A percentile compares a stretch with the other conserved stretches of the same genome.
These are phyloP conservation scores for Hypoxylon crocopeplum DNA, from an alignment of 495 filamentous ascomycete genomes.

Conservation along the genomic window DNA sequence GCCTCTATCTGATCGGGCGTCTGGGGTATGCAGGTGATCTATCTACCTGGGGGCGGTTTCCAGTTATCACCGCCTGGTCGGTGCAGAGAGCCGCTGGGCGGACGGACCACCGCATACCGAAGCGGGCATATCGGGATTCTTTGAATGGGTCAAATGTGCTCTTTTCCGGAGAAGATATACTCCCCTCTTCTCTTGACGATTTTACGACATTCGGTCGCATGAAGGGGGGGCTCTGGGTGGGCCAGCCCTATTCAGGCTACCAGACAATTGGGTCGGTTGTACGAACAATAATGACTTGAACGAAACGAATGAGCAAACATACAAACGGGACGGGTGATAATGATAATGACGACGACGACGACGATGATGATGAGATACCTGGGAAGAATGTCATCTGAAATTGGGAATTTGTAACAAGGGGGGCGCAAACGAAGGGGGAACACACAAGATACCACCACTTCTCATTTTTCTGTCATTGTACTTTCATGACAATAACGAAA, in stretches of 20 bases:
- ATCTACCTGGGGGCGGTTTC: neutral
- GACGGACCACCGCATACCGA: constrained; percentile 14
- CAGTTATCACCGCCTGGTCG: neutral
- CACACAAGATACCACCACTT: constrained; percentile 2
- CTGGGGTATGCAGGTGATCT: constrained; percentile 5
- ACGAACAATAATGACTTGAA: neutral
- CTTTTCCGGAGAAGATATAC: neutral
- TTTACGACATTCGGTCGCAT: constrained; percentile 7
- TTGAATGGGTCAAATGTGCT: no score
- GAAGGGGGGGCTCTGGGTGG: no score
- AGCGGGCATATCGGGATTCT: no score
- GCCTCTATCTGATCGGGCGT: neutral
- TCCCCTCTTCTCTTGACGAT: constrained; percentile 6
- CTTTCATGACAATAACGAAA: constrained; percentile 11
- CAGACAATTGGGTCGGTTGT: neutral
- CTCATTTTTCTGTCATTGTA: neutral
- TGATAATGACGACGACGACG: constrained; percentile 9
- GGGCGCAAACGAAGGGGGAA: constrained; percentile 20
- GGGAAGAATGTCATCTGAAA: constrained; percentile 6
- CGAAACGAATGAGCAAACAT: constrained; percentile 18
- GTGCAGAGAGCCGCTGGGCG: constrained; percentile 11
- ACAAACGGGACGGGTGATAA: neutral
- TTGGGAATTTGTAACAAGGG: neutral
- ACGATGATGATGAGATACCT: constrained; percentile 12
- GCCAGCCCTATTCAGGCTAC: no score